phyloP scores from a whole-genome alignment of 2,329 filamentous ascomycete genomes.

The Trichoderma afroharzianum region DNA sequence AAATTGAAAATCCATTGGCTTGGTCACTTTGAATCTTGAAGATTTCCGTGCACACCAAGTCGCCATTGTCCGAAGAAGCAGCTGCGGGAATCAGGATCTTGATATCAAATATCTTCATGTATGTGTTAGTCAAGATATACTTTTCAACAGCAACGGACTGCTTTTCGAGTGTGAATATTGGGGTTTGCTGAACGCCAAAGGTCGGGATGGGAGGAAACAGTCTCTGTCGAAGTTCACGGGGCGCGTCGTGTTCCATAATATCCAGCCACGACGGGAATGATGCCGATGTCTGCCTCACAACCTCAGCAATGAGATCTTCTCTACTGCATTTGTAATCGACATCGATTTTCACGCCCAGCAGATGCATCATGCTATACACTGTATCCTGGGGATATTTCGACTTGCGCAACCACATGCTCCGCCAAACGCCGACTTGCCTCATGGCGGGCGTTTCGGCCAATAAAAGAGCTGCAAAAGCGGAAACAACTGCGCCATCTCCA shows the following conservation, averaged over 20 bases:
- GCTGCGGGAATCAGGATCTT: not conserved
- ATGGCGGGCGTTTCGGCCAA: not conserved
- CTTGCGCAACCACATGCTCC: not conserved
- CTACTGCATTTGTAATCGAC: not conserved
- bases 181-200: not conserved
- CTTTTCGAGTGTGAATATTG: not conserved
- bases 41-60: not conserved
- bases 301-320: not conserved
- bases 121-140: not conserved
- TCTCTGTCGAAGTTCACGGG: not conserved
- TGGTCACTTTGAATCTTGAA: not conserved
- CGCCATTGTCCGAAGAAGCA: not conserved
- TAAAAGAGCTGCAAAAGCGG: not conserved
- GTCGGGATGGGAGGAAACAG: not conserved
- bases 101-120: not conserved
- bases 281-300: too few species aligned
- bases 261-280: not conserved
- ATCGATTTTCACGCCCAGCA: not conserved
- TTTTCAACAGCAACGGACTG: not conserved
- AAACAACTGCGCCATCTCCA: not conserved
- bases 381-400: not conserved
- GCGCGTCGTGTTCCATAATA: not conserved
- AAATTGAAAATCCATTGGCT: too few species aligned
- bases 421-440: not conserved
- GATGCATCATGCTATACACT: not conserved